Conservation (phyloP, 2,329 filamentous ascomycete species). For the Paradendryphiella salina region DNA sequence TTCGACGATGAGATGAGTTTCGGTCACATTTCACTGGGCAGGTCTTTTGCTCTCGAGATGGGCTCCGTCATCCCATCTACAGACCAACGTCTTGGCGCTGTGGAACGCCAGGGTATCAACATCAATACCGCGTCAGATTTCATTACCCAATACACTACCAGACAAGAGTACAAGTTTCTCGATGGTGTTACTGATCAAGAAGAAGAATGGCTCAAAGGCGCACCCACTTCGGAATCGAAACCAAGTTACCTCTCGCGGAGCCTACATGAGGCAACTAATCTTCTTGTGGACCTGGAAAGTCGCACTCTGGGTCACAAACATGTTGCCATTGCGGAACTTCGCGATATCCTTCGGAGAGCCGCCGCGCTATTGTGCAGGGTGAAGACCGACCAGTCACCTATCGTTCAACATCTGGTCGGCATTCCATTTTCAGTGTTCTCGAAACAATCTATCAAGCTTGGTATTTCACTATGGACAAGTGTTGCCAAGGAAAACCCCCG, state of each 20-base stretch:
- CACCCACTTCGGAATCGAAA: constrained; percentile 20
- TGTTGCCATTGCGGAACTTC: constrained; percentile 73
- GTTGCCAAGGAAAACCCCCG: constrained; percentile 94
- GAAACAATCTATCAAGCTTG: constrained; percentile 92
- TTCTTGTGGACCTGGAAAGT: constrained; percentile 72
- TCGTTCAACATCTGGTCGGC: constrained; percentile 84
- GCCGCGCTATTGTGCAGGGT: constrained; percentile 83
- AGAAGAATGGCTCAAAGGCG: constrained; percentile 62
- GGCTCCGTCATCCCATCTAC: constrained; percentile 82
- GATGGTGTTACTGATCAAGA: constrained; percentile 73
- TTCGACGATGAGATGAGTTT: constrained; percentile 90
- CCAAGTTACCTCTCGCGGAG: constrained; percentile 48
- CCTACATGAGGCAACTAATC: constrained; percentile 54
- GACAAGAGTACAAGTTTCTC: constrained; percentile 91
- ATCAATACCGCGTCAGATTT: constrained; percentile 96
- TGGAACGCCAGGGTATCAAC: constrained; percentile 72
- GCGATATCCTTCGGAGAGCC: constrained; percentile 80
- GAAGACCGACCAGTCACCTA: constrained; percentile 72
- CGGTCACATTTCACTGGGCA: constrained; percentile 86
- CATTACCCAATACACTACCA: constrained; percentile 93
- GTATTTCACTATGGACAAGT: constrained; percentile 93
- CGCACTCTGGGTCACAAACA: constrained; percentile 69
- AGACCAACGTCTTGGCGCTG: constrained; percentile 79
- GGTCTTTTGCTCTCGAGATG: constrained; percentile 93
- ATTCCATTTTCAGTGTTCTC: constrained; percentile 94